phyloP scores from a whole-genome alignment of 495 filamentous ascomycete genomes.

The Aspergillus baeticus region DNA sequence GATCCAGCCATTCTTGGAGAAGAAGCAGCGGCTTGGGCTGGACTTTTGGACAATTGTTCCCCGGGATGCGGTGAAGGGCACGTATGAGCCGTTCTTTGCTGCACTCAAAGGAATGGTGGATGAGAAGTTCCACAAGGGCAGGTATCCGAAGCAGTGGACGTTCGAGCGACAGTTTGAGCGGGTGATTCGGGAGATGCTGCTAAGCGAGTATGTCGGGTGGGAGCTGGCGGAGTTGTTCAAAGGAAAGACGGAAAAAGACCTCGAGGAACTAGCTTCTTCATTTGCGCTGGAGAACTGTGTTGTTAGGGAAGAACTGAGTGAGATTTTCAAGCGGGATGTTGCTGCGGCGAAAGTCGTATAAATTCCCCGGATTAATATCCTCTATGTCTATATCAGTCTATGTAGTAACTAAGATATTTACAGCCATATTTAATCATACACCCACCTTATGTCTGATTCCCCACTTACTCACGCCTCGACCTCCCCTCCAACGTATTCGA shows the following conservation, averaged over 20 bases:
- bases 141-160: not conserved
- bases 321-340: too few species aligned
- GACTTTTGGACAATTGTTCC: conserved; percentile 50
- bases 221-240: conserved; percentile 7
- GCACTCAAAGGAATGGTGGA: not conserved
- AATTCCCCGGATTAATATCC: not conserved
- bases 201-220: conserved; percentile 4
- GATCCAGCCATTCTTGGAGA: conserved; percentile 43
- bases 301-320: not conserved
- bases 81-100: not conserved
- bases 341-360: not conserved
- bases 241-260: not conserved
- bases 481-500: conserved; percentile 64
- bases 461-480: conserved; percentile 19
- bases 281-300: conserved; percentile 3
- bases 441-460: too few species aligned
- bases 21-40: conserved; percentile 43
- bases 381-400: not conserved
- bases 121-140: not conserved
- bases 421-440: conserved; percentile 15
- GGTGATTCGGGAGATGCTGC: conserved; percentile 1
- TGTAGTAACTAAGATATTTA: conserved; percentile 8
- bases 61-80: conserved; percentile 14
- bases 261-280: conserved; percentile 7
- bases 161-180: not conserved